Base-by-base conservation (phyloP, 23 red algal species). In the Gracilaria caudata region DNA sequence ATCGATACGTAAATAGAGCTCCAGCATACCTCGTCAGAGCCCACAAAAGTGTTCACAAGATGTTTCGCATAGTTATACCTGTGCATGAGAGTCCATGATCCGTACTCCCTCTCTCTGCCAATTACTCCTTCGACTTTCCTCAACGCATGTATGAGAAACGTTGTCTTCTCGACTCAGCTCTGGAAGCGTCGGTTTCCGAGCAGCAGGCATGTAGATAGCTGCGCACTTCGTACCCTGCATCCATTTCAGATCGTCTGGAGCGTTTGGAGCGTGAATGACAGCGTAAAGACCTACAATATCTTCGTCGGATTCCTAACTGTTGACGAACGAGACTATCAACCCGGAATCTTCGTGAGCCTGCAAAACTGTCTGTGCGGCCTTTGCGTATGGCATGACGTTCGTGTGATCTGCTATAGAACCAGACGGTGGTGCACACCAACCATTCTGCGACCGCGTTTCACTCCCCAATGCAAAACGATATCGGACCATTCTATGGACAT, bases 61-160 rank as follows among this genome's bases (percentile, higher is more conserved):
- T 98, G 80, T 45, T 81, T 77, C 4, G 86, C 95, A 43, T 86
- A 39, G 7, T 73, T 23, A 45, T 98, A 98, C 16, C 95, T 84
- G 64, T 98, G 95, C 95, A 98, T 98, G 9, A 98, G 86, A 36
- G 95, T 98, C 95, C 95, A 98, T 64, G 95, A 98, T 24, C 90
- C 90, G 51, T 93, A 98, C 55, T 98, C 90, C 90, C 94, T 88
- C 63, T 98, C 95, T 71, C 78, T 70, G 46, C 94, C 95, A 33
- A 98, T 90, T 14, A 98, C 72, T 16, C 83, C 53, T n/a, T 98
- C 90, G 12, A 92, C 33, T 30, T 86, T 57, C 16, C n/a, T 23
- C 64, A 34, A 49, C 78, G 53, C 73, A 80, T 21, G 70, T 24
- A 64, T 86, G 82, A 36, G 86, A 39, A 29, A 82, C 9, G 33